Evolutionary conservation across 768 basidiomycete genomes (phyloP), one percentile per base, ranked within the genome.

Genomic region (Pisolithus albus): DNA sequence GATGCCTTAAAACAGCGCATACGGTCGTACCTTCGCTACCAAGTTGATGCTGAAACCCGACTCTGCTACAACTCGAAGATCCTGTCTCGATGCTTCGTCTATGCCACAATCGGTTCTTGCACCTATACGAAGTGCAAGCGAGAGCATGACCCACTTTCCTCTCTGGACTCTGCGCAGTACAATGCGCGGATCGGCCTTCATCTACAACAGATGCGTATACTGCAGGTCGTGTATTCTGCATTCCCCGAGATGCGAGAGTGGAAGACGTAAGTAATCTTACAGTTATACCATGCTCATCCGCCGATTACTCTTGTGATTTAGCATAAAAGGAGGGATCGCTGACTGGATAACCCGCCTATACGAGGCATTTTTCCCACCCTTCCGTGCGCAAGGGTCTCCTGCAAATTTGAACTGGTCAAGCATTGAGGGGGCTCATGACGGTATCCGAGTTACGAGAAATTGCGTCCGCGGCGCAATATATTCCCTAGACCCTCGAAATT

Each of bases 131-230:
- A 53, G 4, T 82, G 80, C 52, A 61, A 61, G 4, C 62, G 67
- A 37, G 64, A 70, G 10, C 79, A 80, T 50, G 49, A 69, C 26
- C 42, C 46, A 15, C 15, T 59, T 0, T 43, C 65, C 1, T 56
- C 66, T 16, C 52, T 66, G 45, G 62, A 59, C 32, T 34, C 60
- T 2, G 56, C 56, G 16, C 68, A 65, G 57, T 81, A 74, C 45
- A 75, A 76, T 38, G 21, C 59, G 18, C 72, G 73, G 11, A 61
- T 81, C 7, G 63, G 71, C 5, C 59, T 78, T 30, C 73, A 78
- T 55, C 52, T 83, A 1, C 72, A 73, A 43, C 78, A 81, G 46
- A 73, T 83, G 1, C 56, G 70, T 45, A 77, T 82, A 15, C 67
- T 75, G 38, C 70, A 78, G 26, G 56, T 54, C 8, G 57, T 62